Evolutionary conservation across 495 filamentous ascomycete genomes (phyloP).

Genomic region (Talaromyces liani): DNA sequence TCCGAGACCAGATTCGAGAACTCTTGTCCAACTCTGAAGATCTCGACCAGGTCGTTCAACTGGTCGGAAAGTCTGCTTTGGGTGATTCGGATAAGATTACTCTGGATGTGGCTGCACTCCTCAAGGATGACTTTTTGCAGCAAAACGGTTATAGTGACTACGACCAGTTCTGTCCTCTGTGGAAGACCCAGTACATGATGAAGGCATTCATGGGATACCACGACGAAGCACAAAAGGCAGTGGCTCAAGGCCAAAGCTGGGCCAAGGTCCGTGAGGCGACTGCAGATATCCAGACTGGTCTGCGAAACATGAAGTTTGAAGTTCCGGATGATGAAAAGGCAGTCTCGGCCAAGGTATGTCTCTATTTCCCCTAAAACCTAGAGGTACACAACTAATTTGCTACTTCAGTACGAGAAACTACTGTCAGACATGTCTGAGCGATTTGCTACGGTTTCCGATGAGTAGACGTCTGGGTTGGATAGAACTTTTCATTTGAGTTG

Average conservation of each 20-base stretch:
- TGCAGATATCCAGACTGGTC: conserved; percentile 68
- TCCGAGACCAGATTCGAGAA: conserved; percentile 87
- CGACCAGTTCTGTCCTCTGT: conserved; percentile 97
- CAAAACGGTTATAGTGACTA: conserved; percentile 99
- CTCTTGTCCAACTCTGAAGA: conserved; percentile 92
- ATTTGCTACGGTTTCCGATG: conserved; percentile 88
- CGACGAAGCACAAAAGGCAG: conserved; percentile 93
- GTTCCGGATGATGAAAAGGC: conserved; percentile 68
- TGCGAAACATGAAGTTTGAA: conserved; percentile 96
- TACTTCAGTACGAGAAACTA: conserved; percentile 74
- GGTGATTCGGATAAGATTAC: conserved; percentile 99
- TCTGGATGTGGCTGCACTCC: conserved; percentile 78
- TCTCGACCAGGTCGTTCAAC: conserved; percentile 95
- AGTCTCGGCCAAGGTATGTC: conserved; percentile 66
- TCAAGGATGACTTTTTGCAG: conserved; percentile 99
- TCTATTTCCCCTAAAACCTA: background rate
- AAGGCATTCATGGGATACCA: conserved; percentile 97
- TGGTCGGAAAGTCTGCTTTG: conserved; percentile 94
- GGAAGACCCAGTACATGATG: conserved; percentile 99
- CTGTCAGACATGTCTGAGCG: conserved; percentile 88
- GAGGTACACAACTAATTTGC: conserved; percentile 10
- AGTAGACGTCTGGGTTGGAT: conserved; percentile 44
- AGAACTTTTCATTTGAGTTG: background rate
- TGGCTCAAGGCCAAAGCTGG: conserved; percentile 86
- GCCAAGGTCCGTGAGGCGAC: conserved; percentile 86